Evolutionary conservation across 345 rosid genomes (phyloP).

Genomic region (Syzygium grande): DNA sequence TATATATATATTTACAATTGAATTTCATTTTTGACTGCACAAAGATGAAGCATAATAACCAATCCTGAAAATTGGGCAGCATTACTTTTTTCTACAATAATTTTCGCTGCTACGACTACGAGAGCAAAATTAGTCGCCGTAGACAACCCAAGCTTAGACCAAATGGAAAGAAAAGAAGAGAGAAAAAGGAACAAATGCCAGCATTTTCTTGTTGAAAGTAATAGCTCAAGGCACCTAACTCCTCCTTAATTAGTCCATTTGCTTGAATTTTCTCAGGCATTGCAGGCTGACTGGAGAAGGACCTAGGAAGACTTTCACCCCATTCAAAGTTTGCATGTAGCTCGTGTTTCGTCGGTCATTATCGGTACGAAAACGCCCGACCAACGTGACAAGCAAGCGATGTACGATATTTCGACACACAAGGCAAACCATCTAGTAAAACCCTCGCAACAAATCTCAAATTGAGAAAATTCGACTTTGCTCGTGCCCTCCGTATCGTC

Average conservation of each 20-base stretch:
- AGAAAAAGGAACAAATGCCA: background rate
- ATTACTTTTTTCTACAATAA: background rate
- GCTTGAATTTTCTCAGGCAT: background rate
- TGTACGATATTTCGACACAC: background rate
- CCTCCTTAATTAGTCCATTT: background rate
- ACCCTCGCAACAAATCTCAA: background rate
- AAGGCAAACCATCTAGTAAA: background rate
- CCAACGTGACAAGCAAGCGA: background rate
- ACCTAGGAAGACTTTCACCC: background rate
- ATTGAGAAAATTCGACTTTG: background rate
- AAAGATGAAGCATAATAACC: background rate
- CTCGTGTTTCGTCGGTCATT: background rate
- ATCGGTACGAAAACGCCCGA: background rate
- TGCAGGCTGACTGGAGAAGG: background rate
- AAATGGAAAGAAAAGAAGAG: background rate
- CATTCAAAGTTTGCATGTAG: background rate
- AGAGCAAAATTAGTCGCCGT: background rate
- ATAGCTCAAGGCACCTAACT: background rate
- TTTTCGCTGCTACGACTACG: background rate
- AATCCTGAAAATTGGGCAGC: background rate
- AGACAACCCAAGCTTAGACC: background rate
- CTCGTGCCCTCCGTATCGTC: background rate
- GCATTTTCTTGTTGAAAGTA: background rate
- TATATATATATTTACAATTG: background rate
- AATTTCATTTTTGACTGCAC: background rate